Conservation (phyloP, 2,329 filamentous ascomycete genomes). For the Diaporthe ilicicola region DNA sequence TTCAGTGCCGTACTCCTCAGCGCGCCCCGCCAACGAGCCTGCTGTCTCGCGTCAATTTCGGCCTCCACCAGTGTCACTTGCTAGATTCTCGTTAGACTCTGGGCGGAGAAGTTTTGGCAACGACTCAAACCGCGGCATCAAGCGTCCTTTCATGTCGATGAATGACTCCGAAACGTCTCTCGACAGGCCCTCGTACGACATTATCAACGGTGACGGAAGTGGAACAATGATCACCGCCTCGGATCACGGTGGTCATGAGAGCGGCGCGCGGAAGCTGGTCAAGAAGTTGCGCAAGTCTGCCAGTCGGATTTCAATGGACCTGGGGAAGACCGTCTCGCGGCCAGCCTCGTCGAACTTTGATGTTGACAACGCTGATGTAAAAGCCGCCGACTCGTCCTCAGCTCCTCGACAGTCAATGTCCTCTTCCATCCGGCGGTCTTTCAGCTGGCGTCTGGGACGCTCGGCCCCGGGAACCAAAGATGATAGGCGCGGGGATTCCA, state of each 20-base stretch:
- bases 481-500: not conserved
- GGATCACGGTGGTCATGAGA: constrained; percentile 32
- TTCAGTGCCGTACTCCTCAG: constrained; percentile 22
- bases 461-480: not conserved
- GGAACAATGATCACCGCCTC: constrained; percentile 40
- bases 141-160: constrained; percentile 29
- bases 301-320: constrained; percentile 52
- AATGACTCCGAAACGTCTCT: constrained; percentile 28
- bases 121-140: constrained; percentile 45
- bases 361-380: constrained; percentile 6
- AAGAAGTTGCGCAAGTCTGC: constrained; percentile 64
- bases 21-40: constrained; percentile 1
- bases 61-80: constrained; percentile 24
- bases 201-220: constrained; percentile 45
- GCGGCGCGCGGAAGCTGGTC: constrained; percentile 47
- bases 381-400: constrained; percentile 20
- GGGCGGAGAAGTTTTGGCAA: constrained; percentile 25
- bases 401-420: constrained; percentile 26
- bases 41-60: constrained; percentile 6
- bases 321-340: constrained; percentile 38
- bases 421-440: constrained; percentile 26
- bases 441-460: constrained; percentile 25
- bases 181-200: constrained; percentile 47
- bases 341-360: not conserved
- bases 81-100: constrained; percentile 28